Conservation (phyloP, 176 grass and related monocot species). For the Aegilops speltoides region DNA sequence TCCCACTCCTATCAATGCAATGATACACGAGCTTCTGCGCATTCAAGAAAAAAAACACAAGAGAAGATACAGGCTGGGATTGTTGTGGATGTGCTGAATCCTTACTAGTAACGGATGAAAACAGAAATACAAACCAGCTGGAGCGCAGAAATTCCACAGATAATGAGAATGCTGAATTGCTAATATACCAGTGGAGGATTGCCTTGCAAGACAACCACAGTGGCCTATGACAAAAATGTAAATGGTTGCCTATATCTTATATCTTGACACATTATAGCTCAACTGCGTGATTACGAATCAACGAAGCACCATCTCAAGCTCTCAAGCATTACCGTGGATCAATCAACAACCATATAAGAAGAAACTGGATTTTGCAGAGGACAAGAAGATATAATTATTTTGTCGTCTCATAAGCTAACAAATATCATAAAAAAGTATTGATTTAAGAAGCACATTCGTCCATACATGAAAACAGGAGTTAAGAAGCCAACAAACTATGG, state of each 20-base stretch:
- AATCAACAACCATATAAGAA: background rate
- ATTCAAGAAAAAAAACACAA: no score
- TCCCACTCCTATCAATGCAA: no score
- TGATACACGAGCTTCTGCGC: no score
- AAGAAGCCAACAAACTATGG: background rate
- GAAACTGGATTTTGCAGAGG: background rate
- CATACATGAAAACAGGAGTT: background rate
- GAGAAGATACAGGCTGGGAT: no score
- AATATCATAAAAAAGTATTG: no score
- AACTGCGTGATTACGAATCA: background rate
- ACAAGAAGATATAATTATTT: background rate
- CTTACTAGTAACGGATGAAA: background rate
- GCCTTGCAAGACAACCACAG: background rate
- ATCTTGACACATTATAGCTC: background rate
- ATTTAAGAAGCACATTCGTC: no score
- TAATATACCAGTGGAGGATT: background rate
- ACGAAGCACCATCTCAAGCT: background rate
- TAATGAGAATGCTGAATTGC: no score
- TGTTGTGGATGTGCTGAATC: background rate
- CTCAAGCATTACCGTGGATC: background rate
- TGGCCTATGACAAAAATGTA: background rate
- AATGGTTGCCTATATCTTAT: background rate
- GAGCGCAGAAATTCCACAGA: no score
- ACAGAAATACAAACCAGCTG: background rate
- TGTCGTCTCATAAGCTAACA: no score